These are phyloP conservation scores for Populus euphratica DNA, from an alignment of 345 rosid genomes.

Conservation along the genomic window DNA sequence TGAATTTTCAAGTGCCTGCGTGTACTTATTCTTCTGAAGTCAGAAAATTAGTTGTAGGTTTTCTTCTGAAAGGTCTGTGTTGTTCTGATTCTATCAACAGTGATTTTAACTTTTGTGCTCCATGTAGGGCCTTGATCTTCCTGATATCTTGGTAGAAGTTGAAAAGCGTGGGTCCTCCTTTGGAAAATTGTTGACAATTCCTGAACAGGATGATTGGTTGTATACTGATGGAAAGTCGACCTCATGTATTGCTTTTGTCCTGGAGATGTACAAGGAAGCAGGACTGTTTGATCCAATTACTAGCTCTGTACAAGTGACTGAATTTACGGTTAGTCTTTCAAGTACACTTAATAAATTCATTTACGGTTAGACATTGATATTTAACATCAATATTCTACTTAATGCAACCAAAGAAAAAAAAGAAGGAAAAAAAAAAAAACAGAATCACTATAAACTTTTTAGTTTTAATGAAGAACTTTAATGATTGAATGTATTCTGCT, in stretches of 20 bases:
- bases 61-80: slow-evolving; percentile 5
- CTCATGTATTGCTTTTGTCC: slow-evolving; percentile 90
- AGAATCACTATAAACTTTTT: neutral
- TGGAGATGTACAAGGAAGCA: slow-evolving; percentile 92
- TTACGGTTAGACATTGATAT: neutral
- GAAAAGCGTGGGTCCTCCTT: slow-evolving; percentile 87
- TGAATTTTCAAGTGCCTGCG: no score
- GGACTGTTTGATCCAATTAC: slow-evolving; percentile 77
- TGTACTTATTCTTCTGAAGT: neutral
- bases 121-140: slow-evolving; percentile 73
- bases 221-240: slow-evolving; percentile 91
- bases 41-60: neutral
- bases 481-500: neutral
- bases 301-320: slow-evolving; percentile 77
- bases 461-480: neutral
- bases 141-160: slow-evolving; percentile 73
- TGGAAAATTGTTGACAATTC: slow-evolving; percentile 76
- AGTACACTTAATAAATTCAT: neutral
- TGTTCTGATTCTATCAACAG: neutral
- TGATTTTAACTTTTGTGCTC: slow-evolving; percentile 7
- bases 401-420: no score
- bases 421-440: neutral
- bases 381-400: neutral
- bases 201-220: slow-evolving; percentile 92
- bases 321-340: slow-evolving; percentile 70